A percentile compares a stretch with the other conserved stretches of the same genome.
These are phyloP conservation scores for Apophysomyces variabilis DNA, from an alignment of 371 early-diverging fungal genomes.

Conservation along the genomic window DNA sequence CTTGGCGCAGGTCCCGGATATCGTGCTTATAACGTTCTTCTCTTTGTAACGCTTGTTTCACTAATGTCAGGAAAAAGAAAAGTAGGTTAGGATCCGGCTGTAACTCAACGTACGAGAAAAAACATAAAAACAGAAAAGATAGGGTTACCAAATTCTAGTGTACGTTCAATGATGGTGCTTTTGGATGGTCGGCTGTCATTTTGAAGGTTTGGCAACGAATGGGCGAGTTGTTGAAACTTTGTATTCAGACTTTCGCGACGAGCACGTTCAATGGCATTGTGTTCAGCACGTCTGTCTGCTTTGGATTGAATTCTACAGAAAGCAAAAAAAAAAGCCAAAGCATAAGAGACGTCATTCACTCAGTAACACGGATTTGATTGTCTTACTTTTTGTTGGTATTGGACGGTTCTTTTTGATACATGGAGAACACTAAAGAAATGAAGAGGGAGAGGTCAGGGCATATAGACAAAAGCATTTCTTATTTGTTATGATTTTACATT, in stretches of 20 bases:
- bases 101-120: background rate
- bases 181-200: constrained; percentile 76
- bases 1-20: constrained; percentile 36
- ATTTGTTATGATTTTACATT: background rate
- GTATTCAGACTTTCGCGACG: constrained; percentile 75
- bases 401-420: constrained; percentile 4
- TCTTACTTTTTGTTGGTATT: background rate
- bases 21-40: constrained; percentile 43
- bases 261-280: constrained; percentile 80
- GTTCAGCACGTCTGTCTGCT: constrained; percentile 73
- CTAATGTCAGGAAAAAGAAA: constrained; percentile 1
- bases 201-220: constrained; percentile 67
- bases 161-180: constrained; percentile 72
- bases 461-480: background rate
- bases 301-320: constrained; percentile 35
- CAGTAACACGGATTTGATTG: too few species aligned
- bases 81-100: constrained; percentile 7
- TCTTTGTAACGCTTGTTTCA: constrained; percentile 34
- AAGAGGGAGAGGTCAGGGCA: background rate
- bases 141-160: constrained; percentile 56
- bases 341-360: background rate
- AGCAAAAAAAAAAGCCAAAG: background rate
- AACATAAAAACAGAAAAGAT: background rate
- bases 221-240: constrained; percentile 75
- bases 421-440: constrained; percentile 1